Conservation (phyloP, 169 alveolate genomes). For the Eimeria acervulina region DNA sequence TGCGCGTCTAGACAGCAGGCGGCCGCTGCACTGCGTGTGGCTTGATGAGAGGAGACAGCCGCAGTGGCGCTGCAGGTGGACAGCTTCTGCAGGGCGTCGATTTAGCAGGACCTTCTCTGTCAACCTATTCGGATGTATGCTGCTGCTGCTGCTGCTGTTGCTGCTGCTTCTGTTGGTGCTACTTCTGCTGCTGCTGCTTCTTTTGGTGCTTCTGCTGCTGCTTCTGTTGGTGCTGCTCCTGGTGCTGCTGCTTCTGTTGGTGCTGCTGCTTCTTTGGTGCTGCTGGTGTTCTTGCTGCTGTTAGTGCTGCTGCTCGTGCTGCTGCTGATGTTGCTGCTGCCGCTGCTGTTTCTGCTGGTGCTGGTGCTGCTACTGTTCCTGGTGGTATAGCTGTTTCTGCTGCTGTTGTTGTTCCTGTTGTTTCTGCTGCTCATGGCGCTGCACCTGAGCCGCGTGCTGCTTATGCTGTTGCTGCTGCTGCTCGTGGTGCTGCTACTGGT, state of each 20-base stretch:
- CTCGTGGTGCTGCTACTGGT: too few relatives aligned
- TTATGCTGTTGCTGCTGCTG: too few relatives aligned
- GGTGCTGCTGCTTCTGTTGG: not conserved
- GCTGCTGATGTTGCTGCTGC: too few relatives aligned
- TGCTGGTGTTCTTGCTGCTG: not conserved
- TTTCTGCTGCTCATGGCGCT: too few relatives aligned
- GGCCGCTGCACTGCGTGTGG: slow-evolving; percentile 63
- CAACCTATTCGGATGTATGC: too few relatives aligned
- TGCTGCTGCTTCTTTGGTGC: too few relatives aligned
- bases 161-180: not conserved
- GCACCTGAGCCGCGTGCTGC: too few relatives aligned
- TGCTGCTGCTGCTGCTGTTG: not conserved
- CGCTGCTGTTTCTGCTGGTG: not conserved
- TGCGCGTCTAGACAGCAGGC: slow-evolving; percentile 11
- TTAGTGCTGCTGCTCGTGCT: not conserved
- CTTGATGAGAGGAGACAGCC: slow-evolving; percentile 47
- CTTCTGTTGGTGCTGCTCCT: not conserved
- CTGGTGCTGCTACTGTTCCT: not conserved
- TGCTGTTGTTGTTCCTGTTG: too few relatives aligned
- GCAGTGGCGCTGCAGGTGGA: slow-evolving; percentile 48
- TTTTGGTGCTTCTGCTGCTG: not conserved
- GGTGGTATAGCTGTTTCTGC: too few relatives aligned
- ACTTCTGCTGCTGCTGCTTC: not conserved
- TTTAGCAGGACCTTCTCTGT: slow-evolving; percentile 24
- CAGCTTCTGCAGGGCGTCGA: slow-evolving; percentile 44